Percentiles rank a stretch among this genome's conserved stretches.
Evolutionary conservation across 345 rosid species (phyloP).

Genomic region (Xanthoceras sorbifolium): DNA sequence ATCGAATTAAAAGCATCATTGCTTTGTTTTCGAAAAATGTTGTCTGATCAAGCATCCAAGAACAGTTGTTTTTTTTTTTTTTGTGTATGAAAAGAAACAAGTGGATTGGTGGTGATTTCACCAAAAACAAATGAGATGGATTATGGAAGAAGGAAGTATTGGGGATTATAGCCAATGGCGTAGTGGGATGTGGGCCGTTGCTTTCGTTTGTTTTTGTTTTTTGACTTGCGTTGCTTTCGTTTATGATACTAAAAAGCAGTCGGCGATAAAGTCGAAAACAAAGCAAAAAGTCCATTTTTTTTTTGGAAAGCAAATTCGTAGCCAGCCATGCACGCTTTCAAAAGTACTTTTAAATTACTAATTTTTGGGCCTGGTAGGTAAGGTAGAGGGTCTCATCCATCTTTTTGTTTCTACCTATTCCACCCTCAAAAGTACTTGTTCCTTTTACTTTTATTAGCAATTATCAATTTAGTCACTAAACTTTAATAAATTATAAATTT

Average conservation of each 20-base stretch:
- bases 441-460: too few relatives aligned
- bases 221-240: background rate
- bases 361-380: background rate
- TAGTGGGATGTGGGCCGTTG: background rate
- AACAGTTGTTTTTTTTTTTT: too few relatives aligned
- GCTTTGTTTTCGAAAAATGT: too few relatives aligned
- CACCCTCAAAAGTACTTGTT: too few relatives aligned
- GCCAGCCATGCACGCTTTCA: background rate
- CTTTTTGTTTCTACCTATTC: background rate
- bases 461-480: too few relatives aligned
- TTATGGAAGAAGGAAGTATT: background rate
- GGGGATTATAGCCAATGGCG: background rate
- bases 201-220: too few relatives aligned
- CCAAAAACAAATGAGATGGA: background rate
- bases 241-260: too few relatives aligned
- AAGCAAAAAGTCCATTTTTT: background rate
- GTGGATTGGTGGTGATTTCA: background rate
- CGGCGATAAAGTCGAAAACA: background rate
- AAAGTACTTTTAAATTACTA: too few relatives aligned
- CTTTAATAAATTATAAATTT: too few relatives aligned
- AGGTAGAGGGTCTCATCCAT: background rate
- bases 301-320: background rate
- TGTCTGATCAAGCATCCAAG: too few relatives aligned
- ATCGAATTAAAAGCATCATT: too few relatives aligned
- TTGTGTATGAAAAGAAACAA: background rate